phyloP scores from a whole-genome alignment of 2,329 filamentous ascomycete genomes.

The Penicillium italicum region DNA sequence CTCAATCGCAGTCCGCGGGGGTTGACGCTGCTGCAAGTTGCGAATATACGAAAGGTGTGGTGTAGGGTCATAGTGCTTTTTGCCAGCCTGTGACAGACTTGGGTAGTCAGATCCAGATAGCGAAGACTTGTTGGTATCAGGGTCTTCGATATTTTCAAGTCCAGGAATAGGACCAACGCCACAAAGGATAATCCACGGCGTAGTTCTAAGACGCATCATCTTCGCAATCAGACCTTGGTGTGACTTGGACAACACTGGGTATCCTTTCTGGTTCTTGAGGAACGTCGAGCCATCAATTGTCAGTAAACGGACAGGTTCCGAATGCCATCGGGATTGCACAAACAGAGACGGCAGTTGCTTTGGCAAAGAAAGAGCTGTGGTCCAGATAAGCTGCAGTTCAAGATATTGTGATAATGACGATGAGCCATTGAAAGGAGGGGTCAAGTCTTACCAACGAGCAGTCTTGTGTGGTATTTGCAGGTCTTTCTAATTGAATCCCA shows the following conservation, averaged over 20 bases:
- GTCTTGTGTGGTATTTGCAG: constrained; percentile 77
- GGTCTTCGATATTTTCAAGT: constrained; percentile 31
- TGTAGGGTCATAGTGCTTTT: constrained; percentile 54
- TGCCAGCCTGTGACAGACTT: constrained; percentile 62
- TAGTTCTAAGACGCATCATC: constrained; percentile 54
- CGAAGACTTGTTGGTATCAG: constrained; percentile 15
- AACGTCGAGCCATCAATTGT: constrained; percentile 54
- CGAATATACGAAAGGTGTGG: constrained; percentile 76
- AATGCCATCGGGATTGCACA: constrained; percentile 61
- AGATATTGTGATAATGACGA: background rate
- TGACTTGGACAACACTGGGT: constrained; percentile 55
- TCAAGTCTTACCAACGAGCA: constrained; percentile 72
- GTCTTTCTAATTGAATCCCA: constrained; percentile 85
- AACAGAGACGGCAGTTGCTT: constrained; percentile 55
- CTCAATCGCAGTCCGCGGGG: constrained; percentile 60
- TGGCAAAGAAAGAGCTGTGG: constrained; percentile 55
- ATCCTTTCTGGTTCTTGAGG: constrained; percentile 56
- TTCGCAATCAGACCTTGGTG: constrained; percentile 57
- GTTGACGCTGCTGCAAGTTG: constrained; percentile 79
- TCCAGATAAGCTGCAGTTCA: constrained; percentile 14
- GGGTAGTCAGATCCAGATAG: constrained; percentile 54
- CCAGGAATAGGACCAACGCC: constrained; percentile 56
- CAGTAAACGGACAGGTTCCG: constrained; percentile 58
- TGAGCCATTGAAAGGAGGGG: background rate
- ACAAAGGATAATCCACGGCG: constrained; percentile 60